A percentile compares a stretch with the other conserved stretches of the same genome.
phyloP scores from a whole-genome alignment of 495 filamentous ascomycete genomes.

The Hypoxylon fuscum region DNA sequence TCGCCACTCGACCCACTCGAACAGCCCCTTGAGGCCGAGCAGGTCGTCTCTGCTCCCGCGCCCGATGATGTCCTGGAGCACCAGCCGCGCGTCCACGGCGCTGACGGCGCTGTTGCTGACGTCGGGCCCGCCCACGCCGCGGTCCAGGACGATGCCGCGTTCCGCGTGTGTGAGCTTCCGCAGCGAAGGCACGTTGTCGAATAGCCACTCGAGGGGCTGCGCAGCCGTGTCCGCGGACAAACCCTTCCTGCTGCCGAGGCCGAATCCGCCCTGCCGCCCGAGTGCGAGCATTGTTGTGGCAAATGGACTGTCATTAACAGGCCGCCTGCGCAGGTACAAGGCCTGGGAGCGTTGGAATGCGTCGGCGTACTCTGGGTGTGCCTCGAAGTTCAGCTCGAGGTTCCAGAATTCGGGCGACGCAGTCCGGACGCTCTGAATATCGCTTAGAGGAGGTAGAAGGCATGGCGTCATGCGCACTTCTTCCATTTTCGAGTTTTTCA shows the following conservation, averaged over 20 bases:
- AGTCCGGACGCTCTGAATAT: slow-evolving; percentile 73
- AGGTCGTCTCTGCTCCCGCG: slow-evolving; percentile 73
- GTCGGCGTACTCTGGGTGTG: slow-evolving; percentile 68
- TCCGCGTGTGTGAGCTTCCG: slow-evolving; percentile 77
- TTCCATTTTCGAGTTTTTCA: slow-evolving; percentile 57
- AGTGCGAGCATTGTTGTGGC: slow-evolving; percentile 76
- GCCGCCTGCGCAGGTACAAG: slow-evolving; percentile 81
- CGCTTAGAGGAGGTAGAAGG: slow-evolving; percentile 80
- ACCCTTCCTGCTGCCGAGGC: slow-evolving; percentile 16
- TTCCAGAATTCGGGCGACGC: slow-evolving; percentile 82
- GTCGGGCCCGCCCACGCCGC: slow-evolving; percentile 55
- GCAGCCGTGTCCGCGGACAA: slow-evolving; percentile 36
- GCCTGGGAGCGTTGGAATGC: slow-evolving; percentile 80
- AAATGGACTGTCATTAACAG: slow-evolving; percentile 75
- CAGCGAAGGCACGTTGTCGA: slow-evolving; percentile 64
- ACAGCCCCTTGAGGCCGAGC: slow-evolving; percentile 78
- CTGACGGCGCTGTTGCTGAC: slow-evolving; percentile 63
- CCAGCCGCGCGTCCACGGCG: slow-evolving; percentile 79
- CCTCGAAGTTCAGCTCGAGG: slow-evolving; percentile 78
- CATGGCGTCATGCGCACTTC: slow-evolving; percentile 69
- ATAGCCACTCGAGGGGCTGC: slow-evolving; percentile 77
- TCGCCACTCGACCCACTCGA: slow-evolving; percentile 76
- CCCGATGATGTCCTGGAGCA: slow-evolving; percentile 69
- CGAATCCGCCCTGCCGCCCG: slow-evolving; percentile 51
- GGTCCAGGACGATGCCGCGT: slow-evolving; percentile 72